Evolutionary conservation across 2,329 filamentous ascomycete genomes (phyloP).

Genomic region (Neocatenulostroma microsporum): DNA sequence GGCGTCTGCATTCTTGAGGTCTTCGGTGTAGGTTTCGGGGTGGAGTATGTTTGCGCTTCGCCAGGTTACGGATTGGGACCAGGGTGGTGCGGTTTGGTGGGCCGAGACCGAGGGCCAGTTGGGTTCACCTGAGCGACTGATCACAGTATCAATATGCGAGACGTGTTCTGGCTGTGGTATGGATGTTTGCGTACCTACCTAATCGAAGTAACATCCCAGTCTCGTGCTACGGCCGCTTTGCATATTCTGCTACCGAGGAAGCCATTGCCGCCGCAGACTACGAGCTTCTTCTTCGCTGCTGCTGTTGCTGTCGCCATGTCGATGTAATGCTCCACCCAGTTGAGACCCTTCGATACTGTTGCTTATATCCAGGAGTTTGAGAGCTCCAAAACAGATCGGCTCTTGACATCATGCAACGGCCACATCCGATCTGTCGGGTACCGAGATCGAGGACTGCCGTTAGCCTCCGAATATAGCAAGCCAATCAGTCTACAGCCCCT

Average conservation of each 20-base stretch:
- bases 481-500: no score
- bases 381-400: no score
- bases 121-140: slow-evolving; percentile 81
- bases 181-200: slow-evolving; percentile 59
- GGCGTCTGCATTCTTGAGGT: slow-evolving; percentile 69
- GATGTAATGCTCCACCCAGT: no score
- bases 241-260: slow-evolving; percentile 83
- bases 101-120: slow-evolving; percentile 72
- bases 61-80: slow-evolving; percentile 80
- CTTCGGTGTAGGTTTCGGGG: slow-evolving; percentile 67
- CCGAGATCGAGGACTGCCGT: no score
- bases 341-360: no score
- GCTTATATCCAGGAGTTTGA: no score
- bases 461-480: no score
- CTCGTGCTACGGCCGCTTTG: slow-evolving; percentile 73
- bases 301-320: neutral
- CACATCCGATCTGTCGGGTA: no score
- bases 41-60: slow-evolving; percentile 79
- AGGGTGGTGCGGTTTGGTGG: slow-evolving; percentile 61
- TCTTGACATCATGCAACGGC: no score
- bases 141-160: no score
- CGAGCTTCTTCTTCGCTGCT: slow-evolving; percentile 59
- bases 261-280: slow-evolving; percentile 89
- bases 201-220: slow-evolving; percentile 88
- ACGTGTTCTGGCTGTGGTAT: no score